These are phyloP conservation scores for cucumber (Cucumis sativus) DNA, from an alignment of 306 rosid species.

Conservation along the genomic window Cucumber_9930_V3 NC_026659.2:25760501-25761000, in stretches of 20 bases:
- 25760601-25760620: neutral
- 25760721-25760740: neutral
- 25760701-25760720: neutral
- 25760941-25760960: too few relatives aligned
- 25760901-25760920: too few relatives aligned
- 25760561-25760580: neutral
- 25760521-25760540: conserved; percentile 4
- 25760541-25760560: neutral
- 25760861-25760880: too few relatives aligned
- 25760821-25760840: neutral
- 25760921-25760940: too few relatives aligned
- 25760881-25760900: too few relatives aligned
- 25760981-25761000: too few relatives aligned
- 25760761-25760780: neutral
- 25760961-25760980: too few relatives aligned
- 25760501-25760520: neutral
- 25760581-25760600: neutral
- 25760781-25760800: neutral
- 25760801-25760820: neutral
- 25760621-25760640: too few relatives aligned
- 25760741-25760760: neutral
- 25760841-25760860: too few relatives aligned
- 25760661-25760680: too few relatives aligned
- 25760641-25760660: too few relatives aligned
- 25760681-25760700: neutral